These are phyloP conservation scores for Spatholobus suberectus DNA, from an alignment of 306 rosid genomes.

Conservation along the genomic window DNA sequence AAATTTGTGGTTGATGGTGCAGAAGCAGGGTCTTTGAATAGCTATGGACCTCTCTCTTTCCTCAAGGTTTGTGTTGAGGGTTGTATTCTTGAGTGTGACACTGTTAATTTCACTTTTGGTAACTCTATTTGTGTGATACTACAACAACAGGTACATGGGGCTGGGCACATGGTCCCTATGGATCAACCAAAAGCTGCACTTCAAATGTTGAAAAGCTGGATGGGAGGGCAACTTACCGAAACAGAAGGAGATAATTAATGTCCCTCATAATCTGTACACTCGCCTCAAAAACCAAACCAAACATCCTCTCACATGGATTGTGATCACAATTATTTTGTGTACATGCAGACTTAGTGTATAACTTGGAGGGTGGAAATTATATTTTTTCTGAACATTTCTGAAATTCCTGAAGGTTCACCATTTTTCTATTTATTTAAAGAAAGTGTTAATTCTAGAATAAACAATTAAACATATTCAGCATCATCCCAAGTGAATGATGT, in stretches of 20 bases:
- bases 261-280: slow-evolving; percentile 40
- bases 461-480: neutral
- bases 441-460: neutral
- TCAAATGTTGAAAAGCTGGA: slow-evolving; percentile 75
- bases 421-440: neutral
- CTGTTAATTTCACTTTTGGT: neutral
- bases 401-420: neutral
- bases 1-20: slow-evolving; percentile 62
- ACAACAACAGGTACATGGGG: slow-evolving; percentile 54
- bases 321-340: neutral
- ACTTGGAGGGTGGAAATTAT: neutral
- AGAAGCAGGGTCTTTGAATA: slow-evolving; percentile 68
- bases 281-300: neutral
- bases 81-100: neutral
- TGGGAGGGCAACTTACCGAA: slow-evolving; percentile 52
- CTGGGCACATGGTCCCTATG: slow-evolving; percentile 97
- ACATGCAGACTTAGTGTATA: neutral
- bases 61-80: slow-evolving; percentile 57
- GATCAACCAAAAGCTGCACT: slow-evolving; percentile 90
- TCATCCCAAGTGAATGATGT: neutral
- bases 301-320: neutral
- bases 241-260: slow-evolving; percentile 12
- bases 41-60: slow-evolving; percentile 78
- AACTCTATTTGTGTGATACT: neutral
- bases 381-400: neutral